Base-by-base conservation (phyloP, 83 land plant genomes). In the Thuja plicata region DNA sequence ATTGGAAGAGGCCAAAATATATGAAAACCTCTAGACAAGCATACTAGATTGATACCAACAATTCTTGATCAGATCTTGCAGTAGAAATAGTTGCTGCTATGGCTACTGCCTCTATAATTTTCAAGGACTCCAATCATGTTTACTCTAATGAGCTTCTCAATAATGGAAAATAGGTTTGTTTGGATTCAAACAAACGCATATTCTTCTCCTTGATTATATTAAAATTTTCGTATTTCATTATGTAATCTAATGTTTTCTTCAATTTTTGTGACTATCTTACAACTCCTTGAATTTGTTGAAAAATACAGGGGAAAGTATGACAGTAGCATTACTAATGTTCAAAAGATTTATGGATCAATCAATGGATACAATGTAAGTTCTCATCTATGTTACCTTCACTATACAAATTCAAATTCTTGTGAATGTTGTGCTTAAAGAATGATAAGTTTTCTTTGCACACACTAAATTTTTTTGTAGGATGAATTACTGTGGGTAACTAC, bases 401-500 rank as follows among this genome's bases (percentile, higher is more conserved):
- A 84, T 46, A 62, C 70, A 62, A 62, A 8, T 62, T 19, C 19
- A 78, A 35, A 1, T 78, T 0, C 16, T 13, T 78, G 5, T 5
- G 3, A 78, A 78, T 11, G 38, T 46, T 46, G 50, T 46, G 50
- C 50, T 46, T 16, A 24, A 79, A 80, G 19, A 40, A 21, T 5
- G 3, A 17, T 15, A 1, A 12, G 7, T 40, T 40, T 9, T 3
- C 30, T 8, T n/a, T n/a, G n/a, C 30, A 71, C 30, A 8, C 34
- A 24, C 0, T 3, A 9, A 5, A 71, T 71, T 71, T 41, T n/a
- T 38, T 1, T 55, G 32, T 90, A 96, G 95, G 98, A 97, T 91
- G 98, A 97, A 73, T 82, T 97, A 52, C 60, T 93, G 82, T 96
- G 98, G 98, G 98, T 95, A 45, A 94, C 97, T 15, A 87, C 94